These are phyloP conservation scores for Opeltia flavorubescens DNA, from an alignment of 495 filamentous ascomycete genomes.

Conservation along the genomic window DNA sequence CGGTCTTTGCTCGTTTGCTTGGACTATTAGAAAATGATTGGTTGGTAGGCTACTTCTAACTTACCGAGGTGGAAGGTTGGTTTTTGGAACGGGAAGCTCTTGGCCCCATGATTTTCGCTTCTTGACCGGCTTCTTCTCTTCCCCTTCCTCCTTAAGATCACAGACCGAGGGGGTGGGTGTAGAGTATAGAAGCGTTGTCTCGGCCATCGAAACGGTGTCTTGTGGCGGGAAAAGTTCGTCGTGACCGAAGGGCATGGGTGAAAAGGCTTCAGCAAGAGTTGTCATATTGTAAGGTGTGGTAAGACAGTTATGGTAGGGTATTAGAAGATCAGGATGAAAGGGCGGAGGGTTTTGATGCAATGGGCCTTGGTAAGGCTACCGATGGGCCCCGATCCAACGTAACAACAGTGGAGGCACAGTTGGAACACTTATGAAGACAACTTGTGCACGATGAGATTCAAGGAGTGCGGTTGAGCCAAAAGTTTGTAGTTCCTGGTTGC, in stretches of 20 bases:
- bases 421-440: too few relatives aligned
- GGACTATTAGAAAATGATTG: neutral
- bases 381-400: too few relatives aligned
- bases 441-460: too few relatives aligned
- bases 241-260: slow-evolving; percentile 8
- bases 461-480: slow-evolving; percentile 1
- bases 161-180: slow-evolving; percentile 8
- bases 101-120: slow-evolving; percentile 99
- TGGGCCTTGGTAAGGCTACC: too few relatives aligned
- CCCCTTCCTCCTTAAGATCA: slow-evolving; percentile 21
- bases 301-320: neutral
- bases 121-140: slow-evolving; percentile 71
- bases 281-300: neutral
- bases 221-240: slow-evolving; percentile 19
- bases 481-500: neutral
- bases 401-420: too few relatives aligned
- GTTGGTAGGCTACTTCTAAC: slow-evolving; percentile 12
- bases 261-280: neutral
- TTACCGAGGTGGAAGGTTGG: slow-evolving; percentile 88
- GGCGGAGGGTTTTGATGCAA: neutral
- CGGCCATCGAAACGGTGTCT: slow-evolving; percentile 36
- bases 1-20: slow-evolving; percentile 95
- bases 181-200: slow-evolving; percentile 21
- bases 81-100: slow-evolving; percentile 91
- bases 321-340: neutral